phyloP scores from a whole-genome alignment of 768 basidiomycete species.

The Mycena rebaudengoi region DNA sequence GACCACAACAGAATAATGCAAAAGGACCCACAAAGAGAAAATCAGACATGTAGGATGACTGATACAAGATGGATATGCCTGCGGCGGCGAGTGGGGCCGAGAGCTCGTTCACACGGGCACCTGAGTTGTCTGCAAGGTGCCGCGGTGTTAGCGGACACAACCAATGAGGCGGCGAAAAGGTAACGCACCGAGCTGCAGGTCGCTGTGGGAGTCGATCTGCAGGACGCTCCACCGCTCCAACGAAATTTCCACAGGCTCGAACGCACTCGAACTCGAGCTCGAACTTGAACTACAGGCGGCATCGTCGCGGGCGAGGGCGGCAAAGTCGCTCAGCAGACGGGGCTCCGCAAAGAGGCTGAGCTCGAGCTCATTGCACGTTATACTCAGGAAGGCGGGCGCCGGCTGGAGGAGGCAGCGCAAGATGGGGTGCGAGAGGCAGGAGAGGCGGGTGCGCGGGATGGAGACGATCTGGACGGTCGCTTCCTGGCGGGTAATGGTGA shows the following conservation, averaged over 20 bases:
- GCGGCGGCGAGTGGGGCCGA: conserved; percentile 80
- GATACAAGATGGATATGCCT: conserved; percentile 84
- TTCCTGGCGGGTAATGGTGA: conserved; percentile 72
- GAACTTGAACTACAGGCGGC: conserved; percentile 31
- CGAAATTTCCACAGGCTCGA: conserved; percentile 72
- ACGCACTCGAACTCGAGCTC: conserved; percentile 10
- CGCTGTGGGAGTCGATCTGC: conserved; percentile 83
- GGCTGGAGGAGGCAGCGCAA: conserved; percentile 76
- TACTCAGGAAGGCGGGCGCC: conserved; percentile 72
- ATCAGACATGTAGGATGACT: conserved; percentile 85
- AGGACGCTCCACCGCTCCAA: conserved; percentile 81
- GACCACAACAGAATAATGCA: too few species aligned
- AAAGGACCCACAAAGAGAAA: conserved; percentile 73
- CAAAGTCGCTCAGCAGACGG: conserved; percentile 64
- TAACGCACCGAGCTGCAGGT: conserved; percentile 67
- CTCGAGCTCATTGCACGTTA: conserved; percentile 83
- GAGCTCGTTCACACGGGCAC: conserved; percentile 77
- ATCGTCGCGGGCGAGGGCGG: conserved; percentile 66
- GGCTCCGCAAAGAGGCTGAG: conserved; percentile 78
- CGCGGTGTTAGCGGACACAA: conserved; percentile 20
- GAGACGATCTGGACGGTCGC: conserved; percentile 77
- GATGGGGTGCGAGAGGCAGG: conserved; percentile 64
- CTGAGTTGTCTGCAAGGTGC: conserved; percentile 72
- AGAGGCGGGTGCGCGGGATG: conserved; percentile 74
- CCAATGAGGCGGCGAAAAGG: conserved; percentile 1